phyloP scores from a whole-genome alignment of 23 red algal species.

The Gracilaria gracilis region DNA sequence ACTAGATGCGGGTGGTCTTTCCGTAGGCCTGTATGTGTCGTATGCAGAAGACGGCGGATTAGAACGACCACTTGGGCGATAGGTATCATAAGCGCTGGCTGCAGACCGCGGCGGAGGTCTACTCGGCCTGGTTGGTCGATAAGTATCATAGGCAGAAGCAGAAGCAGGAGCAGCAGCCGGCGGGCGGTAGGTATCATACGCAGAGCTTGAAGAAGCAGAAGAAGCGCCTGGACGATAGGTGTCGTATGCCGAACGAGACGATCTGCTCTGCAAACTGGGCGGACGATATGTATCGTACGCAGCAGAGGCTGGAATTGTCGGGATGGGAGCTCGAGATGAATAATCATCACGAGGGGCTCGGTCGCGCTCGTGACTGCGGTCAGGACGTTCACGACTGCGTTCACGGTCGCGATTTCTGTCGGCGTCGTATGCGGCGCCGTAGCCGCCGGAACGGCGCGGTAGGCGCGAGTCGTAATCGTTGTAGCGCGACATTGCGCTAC shows the following conservation, averaged over 20 bases:
- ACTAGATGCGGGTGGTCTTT: background rate
- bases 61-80: slow-evolving; percentile 31
- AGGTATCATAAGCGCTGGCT: slow-evolving; percentile 44
- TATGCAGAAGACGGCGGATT: slow-evolving; percentile 29
- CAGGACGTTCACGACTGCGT: slow-evolving; percentile 26
- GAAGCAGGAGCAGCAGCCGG: slow-evolving; percentile 12
- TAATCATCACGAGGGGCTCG: slow-evolving; percentile 28
- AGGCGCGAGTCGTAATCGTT: slow-evolving; percentile 43
- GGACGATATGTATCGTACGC: slow-evolving; percentile 64
- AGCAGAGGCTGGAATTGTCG: slow-evolving; percentile 9
- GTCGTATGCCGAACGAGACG: slow-evolving; percentile 42
- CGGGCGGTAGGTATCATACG: slow-evolving; percentile 67
- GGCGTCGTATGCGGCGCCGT: slow-evolving; percentile 50
- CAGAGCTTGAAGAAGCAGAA: slow-evolving; percentile 4
- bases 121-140: slow-evolving; percentile 14
- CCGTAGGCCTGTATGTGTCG: slow-evolving; percentile 48
- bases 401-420: slow-evolving; percentile 50
- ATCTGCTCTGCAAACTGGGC: background rate
- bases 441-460: slow-evolving; percentile 46
- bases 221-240: slow-evolving; percentile 59
- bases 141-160: slow-evolving; percentile 49
- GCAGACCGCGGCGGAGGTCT: slow-evolving; percentile 5
- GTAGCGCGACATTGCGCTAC: slow-evolving; percentile 39
- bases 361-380: slow-evolving; percentile 41
- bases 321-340: slow-evolving; percentile 30